phyloP scores from a whole-genome alignment of 2,329 filamentous ascomycete species.

The Arthrobotrys pseudoclavata region DNA sequence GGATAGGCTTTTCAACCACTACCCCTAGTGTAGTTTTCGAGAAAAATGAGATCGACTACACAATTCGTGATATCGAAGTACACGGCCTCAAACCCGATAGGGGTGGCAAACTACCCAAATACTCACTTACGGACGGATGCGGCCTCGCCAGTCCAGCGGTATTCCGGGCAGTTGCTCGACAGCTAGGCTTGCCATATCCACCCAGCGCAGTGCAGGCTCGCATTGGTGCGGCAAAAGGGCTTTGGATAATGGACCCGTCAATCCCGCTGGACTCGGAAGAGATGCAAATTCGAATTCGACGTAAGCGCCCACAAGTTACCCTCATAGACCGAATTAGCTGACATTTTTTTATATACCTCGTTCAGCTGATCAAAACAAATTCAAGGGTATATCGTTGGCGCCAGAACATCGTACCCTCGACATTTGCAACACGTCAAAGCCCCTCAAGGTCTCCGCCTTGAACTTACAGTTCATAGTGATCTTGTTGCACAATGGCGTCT shows the following conservation, averaged over 20 bases:
- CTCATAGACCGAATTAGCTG: constrained; percentile 22
- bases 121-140: constrained; percentile 78
- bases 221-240: constrained; percentile 79
- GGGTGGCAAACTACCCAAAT: not conserved
- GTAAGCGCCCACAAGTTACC: constrained; percentile 1
- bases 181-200: constrained; percentile 70
- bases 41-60: constrained; percentile 64
- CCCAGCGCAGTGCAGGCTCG: constrained; percentile 78
- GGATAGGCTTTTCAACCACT: constrained; percentile 61
- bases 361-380: constrained; percentile 76
- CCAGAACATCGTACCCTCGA: constrained; percentile 75
- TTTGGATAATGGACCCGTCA: constrained; percentile 75
- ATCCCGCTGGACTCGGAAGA: constrained; percentile 67
- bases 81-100: not conserved
- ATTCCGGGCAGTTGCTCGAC: constrained; percentile 70
- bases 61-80: constrained; percentile 41
- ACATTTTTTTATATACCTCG: constrained; percentile 44
- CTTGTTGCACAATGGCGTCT: constrained; percentile 73
- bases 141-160: constrained; percentile 75
- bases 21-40: constrained; percentile 61
- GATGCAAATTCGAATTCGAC: constrained; percentile 75
- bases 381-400: constrained; percentile 69
- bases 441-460: constrained; percentile 71
- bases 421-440: constrained; percentile 70
- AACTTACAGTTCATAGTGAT: constrained; percentile 79